Percentiles rank a stretch among this genome's conserved stretches.
These are phyloP conservation scores for Boletus tylopilopsis DNA, from an alignment of 768 basidiomycete genomes.

Conservation along the genomic window DNA sequence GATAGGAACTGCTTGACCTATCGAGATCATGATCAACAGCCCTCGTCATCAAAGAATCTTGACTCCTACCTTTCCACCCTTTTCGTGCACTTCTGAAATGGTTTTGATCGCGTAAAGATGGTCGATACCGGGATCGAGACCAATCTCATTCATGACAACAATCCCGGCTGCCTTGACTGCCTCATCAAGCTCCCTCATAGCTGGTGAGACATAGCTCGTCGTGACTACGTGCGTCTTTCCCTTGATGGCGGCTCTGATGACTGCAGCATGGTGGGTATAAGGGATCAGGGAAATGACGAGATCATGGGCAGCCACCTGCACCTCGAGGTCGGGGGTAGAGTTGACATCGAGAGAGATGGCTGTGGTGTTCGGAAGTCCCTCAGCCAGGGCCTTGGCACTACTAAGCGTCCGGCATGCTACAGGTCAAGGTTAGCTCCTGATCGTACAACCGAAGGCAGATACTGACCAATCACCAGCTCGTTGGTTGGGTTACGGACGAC, in stretches of 20 bases:
- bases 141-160: conserved; percentile 96
- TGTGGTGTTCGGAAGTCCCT: conserved; percentile 63
- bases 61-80: conserved; percentile 79
- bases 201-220: conserved; percentile 90
- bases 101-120: conserved; percentile 93
- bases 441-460: background rate
- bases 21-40: background rate
- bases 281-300: conserved; percentile 96
- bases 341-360: conserved; percentile 82
- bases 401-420: conserved; percentile 85
- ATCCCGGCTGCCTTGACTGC: conserved; percentile 85
- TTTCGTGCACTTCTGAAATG: conserved; percentile 88
- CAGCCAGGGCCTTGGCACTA: conserved; percentile 66
- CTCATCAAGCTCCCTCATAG: conserved; percentile 82
- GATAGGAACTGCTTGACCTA: conserved; percentile 89
- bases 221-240: conserved; percentile 92
- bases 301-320: conserved; percentile 79
- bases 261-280: conserved; percentile 83
- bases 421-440: conserved; percentile 1
- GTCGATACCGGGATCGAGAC: conserved; percentile 93
- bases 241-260: conserved; percentile 84
- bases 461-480: conserved; percentile 77
- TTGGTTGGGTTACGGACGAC: conserved; percentile 79
- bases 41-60: background rate
- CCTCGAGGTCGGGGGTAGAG: conserved; percentile 67